Base-by-base conservation (phyloP, 2,329 filamentous ascomycete species). In the Zasmidium citrigriseum region DNA sequence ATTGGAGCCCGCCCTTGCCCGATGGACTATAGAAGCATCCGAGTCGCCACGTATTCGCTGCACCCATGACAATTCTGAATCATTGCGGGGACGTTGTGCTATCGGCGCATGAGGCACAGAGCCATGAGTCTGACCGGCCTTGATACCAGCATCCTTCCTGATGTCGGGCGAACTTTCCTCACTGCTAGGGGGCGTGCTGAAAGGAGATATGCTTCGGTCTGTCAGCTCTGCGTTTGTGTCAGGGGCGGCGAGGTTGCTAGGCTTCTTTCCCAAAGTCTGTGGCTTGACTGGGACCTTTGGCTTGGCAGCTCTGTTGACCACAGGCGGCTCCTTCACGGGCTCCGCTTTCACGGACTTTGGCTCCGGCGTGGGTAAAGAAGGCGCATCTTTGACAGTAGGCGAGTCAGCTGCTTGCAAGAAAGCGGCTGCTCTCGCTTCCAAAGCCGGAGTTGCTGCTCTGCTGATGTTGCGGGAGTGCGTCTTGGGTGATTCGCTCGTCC, bases 151-250 rank as follows among this genome's bases (percentile, higher is more conserved):
- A 20, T 55, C 52, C 18, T 60, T 58, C 14, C 24, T 44, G 4
- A 25, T 50, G 7, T 59, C 65, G 12, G 75, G 76, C 3, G 70
- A 70, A 46, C 82, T 88, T 56, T 84, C 86, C 3, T 85, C 83
- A 70, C 89, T 93, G 65, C 86, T 87, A 0, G 93, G 91, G 18
- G 92, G 92, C 34, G 91, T 96, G 68, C 82, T 92, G 70, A 97
- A 96, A 0, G 93, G 93, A 1, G 93, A 96, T 0, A 86, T 69
- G 52, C 77, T 76, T 27, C 79, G 78, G 45, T 82, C 79, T 2
- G 72, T 69, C 4, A 63, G 22, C 5, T 70, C 68, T 16, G 55
- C 61, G 71, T 67, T 79, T 70, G 68, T 79, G 76, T 69, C 75
- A 46, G 70, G 78, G 29, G 68, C 77, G 22, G 64, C 52, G 4